Evolutionary conservation across 2,329 filamentous ascomycete genomes (phyloP), one percentile per base, ranked within the genome.

Genomic region (Fusarium cyanostomum): DNA sequence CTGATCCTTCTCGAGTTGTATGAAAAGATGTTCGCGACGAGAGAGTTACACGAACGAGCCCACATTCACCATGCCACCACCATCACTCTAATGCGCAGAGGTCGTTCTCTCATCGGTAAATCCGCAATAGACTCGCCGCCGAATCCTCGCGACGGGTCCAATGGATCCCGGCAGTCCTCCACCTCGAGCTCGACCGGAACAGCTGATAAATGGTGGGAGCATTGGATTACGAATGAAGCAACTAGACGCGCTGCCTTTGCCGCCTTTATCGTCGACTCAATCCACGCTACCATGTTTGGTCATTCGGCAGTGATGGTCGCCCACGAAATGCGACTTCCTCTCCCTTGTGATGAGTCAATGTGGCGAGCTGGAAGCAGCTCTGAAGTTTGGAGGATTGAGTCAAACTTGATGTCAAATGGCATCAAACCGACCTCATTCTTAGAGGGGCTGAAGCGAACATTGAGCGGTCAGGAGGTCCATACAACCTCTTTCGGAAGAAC

Each of bases 51-150:
- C 75, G 95, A 99, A 77, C 86, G 95, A 66, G 94, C 94, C 1
- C 94, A 98, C 70, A 97, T 98, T 41, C 94, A 98, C 72, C 95
- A 99, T 73, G 94, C 94, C 12, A 97, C 94, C 0, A 97, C 94
- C 0, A 88, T 99, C 64, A 97, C 94, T 0, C 80, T 98, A 57
- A 98, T 99, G 94, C 89, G 95, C 31, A 87, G 95, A 69, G 95
- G 95, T 6, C 91, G 93, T 69, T 96, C 94, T 2, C 81, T 99
- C 12, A 94, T 97, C 62, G 94, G 94, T 8, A 89, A 92, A 67
- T 92, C 92, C 13, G 87, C 92, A 0, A 82, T 92, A 42, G 94
- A 97, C 68, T 94, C 92, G 2, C 93, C 94, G 2, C 91, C 92
- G 0, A 92, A 89, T 64, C 81, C 85, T 35, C 85, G 89, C 51